Evolutionary conservation across 2,329 filamentous ascomycete species (phyloP).

Genomic region (Fusarium neocosmosporiellum): DNA sequence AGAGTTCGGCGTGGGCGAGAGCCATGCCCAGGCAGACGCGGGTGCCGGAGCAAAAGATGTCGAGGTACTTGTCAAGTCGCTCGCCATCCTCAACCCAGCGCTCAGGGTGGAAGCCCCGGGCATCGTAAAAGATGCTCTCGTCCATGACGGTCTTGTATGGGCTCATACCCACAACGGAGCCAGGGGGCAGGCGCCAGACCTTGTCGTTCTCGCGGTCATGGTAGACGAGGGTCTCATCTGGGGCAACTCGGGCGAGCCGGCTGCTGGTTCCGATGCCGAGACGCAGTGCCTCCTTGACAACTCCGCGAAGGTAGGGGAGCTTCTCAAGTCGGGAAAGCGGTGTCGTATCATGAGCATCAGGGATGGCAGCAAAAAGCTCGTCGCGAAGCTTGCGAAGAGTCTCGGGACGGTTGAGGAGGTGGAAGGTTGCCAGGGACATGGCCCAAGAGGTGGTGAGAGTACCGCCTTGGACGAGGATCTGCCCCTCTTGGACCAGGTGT

Average conservation of each 20-base stretch:
- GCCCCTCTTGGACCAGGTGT: constrained; percentile 53
- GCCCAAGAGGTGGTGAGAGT: constrained; percentile 55
- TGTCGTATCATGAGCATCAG: constrained; percentile 43
- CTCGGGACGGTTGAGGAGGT: constrained; percentile 48
- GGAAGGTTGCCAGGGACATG: constrained; percentile 50
- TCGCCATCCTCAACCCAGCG: constrained; percentile 50
- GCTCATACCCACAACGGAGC: constrained; percentile 53
- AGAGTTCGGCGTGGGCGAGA: constrained; percentile 53
- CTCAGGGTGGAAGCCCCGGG: constrained; percentile 49
- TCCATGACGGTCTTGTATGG: constrained; percentile 51
- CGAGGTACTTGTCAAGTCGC: constrained; percentile 48
- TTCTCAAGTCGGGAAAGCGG: constrained; percentile 47
- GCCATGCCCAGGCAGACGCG: constrained; percentile 52
- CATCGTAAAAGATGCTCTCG: constrained; percentile 47
- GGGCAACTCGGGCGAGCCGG: constrained; percentile 60
- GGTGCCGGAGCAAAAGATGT: constrained; percentile 50
- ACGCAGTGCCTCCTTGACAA: constrained; percentile 63
- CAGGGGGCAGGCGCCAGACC: constrained; percentile 47
- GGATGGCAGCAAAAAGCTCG: constrained; percentile 50
- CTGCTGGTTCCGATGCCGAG: constrained; percentile 61
- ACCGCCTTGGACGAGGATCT: constrained; percentile 52
- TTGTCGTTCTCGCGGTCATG: constrained; percentile 43
- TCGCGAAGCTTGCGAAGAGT: constrained; percentile 49
- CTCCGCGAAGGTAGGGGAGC: constrained; percentile 60
- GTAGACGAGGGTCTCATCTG: constrained; percentile 48